Evolutionary conservation across 805 yeast species (phyloP).

Genomic region (Hyphopichia homilentoma): DNA sequence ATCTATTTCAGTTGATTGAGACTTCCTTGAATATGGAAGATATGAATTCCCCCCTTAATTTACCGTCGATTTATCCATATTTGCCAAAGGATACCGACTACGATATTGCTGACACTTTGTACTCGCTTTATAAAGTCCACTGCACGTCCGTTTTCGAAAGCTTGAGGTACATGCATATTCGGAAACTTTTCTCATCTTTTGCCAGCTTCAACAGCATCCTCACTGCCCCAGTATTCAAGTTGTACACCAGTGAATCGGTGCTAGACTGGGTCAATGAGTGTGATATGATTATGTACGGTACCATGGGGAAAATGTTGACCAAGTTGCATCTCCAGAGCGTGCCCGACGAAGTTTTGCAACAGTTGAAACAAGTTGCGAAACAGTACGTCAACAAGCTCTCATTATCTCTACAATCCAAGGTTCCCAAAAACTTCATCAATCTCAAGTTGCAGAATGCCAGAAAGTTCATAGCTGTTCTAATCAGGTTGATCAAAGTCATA

Average conservation of each 20-base stretch:
- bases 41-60: slow-evolving; percentile 14
- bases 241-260: slow-evolving; percentile 48
- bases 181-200: slow-evolving; percentile 53
- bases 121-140: slow-evolving; percentile 59
- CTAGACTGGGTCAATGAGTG: slow-evolving; percentile 65
- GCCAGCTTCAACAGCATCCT: slow-evolving; percentile 50
- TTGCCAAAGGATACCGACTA: slow-evolving; percentile 44
- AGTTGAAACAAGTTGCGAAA: slow-evolving; percentile 51
- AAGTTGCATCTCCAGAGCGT: slow-evolving; percentile 57
- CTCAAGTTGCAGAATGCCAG: slow-evolving; percentile 53
- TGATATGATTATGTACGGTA: slow-evolving; percentile 59
- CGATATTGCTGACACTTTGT: slow-evolving; percentile 60
- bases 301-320: slow-evolving; percentile 54
- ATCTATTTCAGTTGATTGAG: slow-evolving; percentile 21
- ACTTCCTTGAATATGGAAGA: slow-evolving; percentile 10
- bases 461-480: slow-evolving; percentile 49
- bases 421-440: slow-evolving; percentile 49
- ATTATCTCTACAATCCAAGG: slow-evolving; percentile 29
- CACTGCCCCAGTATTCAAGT: slow-evolving; percentile 58
- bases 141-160: slow-evolving; percentile 63
- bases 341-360: slow-evolving; percentile 52
- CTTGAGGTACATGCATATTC: slow-evolving; percentile 63
- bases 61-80: slow-evolving; percentile 41
- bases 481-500: slow-evolving; percentile 51
- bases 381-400: slow-evolving; percentile 47